These are phyloP conservation scores for Curvularia sp. DNA, from an alignment of 2,329 filamentous ascomycete species.

Conservation along the genomic window DNA sequence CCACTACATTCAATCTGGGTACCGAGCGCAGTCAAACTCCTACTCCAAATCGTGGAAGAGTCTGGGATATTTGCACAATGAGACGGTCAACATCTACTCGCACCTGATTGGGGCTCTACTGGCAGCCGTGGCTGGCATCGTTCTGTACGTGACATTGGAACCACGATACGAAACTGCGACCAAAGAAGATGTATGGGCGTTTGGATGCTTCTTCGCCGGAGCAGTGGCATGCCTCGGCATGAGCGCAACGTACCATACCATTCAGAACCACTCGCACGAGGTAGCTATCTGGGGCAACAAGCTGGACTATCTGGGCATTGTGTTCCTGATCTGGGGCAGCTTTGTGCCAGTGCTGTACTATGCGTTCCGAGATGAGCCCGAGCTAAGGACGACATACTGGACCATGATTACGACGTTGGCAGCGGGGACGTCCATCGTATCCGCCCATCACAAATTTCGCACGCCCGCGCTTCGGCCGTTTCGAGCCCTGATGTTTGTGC, in stretches of 20 bases:
- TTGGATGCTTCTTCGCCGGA: slow-evolving; percentile 50
- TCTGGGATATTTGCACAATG: slow-evolving; percentile 70
- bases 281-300: slow-evolving; percentile 89
- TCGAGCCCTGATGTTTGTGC: slow-evolving; percentile 86
- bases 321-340: slow-evolving; percentile 87
- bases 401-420: slow-evolving; percentile 79
- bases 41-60: slow-evolving; percentile 65
- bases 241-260: slow-evolving; percentile 77
- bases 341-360: slow-evolving; percentile 81
- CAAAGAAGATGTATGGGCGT: slow-evolving; percentile 46
- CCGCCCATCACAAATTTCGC: slow-evolving; percentile 82
- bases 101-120: slow-evolving; percentile 61
- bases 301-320: slow-evolving; percentile 93
- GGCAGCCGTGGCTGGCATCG: slow-evolving; percentile 27
- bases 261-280: slow-evolving; percentile 80
- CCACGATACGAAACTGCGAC: slow-evolving; percentile 46
- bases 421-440: slow-evolving; percentile 75
- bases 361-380: slow-evolving; percentile 65
- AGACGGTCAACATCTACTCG: slow-evolving; percentile 74
- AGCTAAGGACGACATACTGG: slow-evolving; percentile 74
- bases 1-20: slow-evolving; percentile 71
- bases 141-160: slow-evolving; percentile 36
- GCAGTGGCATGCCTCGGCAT: slow-evolving; percentile 56
- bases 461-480: slow-evolving; percentile 84
- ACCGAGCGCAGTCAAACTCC: slow-evolving; percentile 68